phyloP scores from a whole-genome alignment of 2,329 filamentous ascomycete genomes.

The Cladosporium sp. region DNA sequence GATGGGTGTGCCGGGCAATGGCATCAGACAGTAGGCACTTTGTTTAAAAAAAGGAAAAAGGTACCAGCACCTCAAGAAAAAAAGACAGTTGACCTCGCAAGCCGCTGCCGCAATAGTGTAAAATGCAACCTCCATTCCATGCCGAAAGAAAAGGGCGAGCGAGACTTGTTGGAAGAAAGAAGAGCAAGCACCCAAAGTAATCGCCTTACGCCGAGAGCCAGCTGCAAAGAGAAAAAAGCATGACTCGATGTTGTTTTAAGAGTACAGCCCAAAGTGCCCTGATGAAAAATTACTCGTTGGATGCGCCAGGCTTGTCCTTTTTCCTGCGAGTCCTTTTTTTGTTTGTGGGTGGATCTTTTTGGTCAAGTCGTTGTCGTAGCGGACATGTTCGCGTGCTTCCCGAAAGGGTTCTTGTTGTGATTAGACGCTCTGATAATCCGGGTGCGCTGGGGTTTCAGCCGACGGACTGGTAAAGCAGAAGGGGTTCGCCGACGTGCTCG shows the following conservation, averaged over 20 bases:
- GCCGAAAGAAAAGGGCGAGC: neutral
- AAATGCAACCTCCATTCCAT: no score
- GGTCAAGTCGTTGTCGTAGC: neutral
- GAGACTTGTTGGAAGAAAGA: no score
- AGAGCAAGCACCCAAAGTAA: neutral
- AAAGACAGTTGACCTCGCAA: no score
- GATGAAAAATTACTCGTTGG: neutral
- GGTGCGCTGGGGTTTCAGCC: constrained; percentile 15
- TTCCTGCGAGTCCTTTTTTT: neutral
- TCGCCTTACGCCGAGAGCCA: constrained; percentile 5
- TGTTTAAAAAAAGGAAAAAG: no score
- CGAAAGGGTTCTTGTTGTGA: neutral
- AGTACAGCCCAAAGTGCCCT: neutral
- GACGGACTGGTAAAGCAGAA: constrained; percentile 72
- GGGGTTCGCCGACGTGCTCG: constrained; percentile 92
- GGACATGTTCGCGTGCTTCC: neutral
- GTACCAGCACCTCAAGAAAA: no score
- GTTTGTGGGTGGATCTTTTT: neutral
- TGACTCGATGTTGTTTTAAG: neutral
- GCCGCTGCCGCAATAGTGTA: neutral
- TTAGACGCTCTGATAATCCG: neutral
- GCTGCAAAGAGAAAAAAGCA: neutral
- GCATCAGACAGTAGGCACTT: no score
- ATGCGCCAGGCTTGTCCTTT: neutral
- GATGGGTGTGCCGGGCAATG: no score